Evolutionary conservation across 2,329 filamentous ascomycete species (phyloP).

Genomic region (Pestalotiopsis fici): DNA sequence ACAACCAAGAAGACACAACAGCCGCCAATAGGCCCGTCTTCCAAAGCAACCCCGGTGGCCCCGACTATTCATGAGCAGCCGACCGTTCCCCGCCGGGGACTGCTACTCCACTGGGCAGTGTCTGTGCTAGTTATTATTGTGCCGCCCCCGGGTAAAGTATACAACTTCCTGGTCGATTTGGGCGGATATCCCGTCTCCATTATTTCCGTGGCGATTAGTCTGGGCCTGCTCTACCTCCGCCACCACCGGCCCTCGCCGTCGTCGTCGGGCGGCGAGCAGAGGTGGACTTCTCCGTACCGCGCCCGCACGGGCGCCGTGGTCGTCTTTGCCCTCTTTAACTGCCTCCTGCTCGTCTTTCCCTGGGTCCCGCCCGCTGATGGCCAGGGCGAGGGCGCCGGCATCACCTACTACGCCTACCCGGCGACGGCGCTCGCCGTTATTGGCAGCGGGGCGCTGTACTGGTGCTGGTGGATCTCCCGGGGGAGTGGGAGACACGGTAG

Average conservation of each 20-base stretch:
- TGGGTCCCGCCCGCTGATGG: conserved; percentile 35
- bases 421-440: conserved; percentile 34
- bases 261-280: too few relatives aligned
- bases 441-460: conserved; percentile 32
- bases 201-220: conserved; percentile 32
- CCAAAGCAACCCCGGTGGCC: too few relatives aligned
- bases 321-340: conserved; percentile 32
- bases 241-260: conserved; percentile 13
- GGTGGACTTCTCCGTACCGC: conserved; percentile 30
- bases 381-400: conserved; percentile 14
- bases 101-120: conserved; percentile 62
- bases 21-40: too few relatives aligned
- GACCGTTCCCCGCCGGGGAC: conserved; percentile 27
- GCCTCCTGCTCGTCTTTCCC: conserved; percentile 33
- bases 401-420: conserved; percentile 37
- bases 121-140: conserved; percentile 57
- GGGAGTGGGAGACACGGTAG: neutral
- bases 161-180: conserved; percentile 39
- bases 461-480: conserved; percentile 33
- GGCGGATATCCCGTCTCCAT: conserved; percentile 38
- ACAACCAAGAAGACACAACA: conserved; percentile 18
- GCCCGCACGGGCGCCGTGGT: conserved; percentile 28
- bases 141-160: conserved; percentile 43
- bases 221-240: conserved; percentile 34
- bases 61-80: conserved; percentile 16